A percentile compares a stretch with the other conserved stretches of the same genome.
These are phyloP conservation scores for Ceratocystis albifundus DNA, from an alignment of 2,329 filamentous ascomycete species.

Conservation along the genomic window DNA sequence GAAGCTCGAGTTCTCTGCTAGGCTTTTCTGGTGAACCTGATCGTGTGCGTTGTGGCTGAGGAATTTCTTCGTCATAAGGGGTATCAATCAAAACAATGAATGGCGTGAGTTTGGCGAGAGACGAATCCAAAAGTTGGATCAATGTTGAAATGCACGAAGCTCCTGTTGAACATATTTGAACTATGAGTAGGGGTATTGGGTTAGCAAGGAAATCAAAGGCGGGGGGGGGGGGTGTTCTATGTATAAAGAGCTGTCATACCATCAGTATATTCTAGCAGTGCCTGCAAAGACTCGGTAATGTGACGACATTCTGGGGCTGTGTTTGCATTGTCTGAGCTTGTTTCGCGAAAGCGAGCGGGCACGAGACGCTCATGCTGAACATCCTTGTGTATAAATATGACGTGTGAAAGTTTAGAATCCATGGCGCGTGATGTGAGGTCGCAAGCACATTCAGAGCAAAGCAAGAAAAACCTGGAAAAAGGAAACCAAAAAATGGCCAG, in stretches of 20 bases:
- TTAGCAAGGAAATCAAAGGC: slow-evolving; percentile 24
- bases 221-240: slow-evolving; percentile 2
- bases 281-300: slow-evolving; percentile 37
- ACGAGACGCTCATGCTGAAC: slow-evolving; percentile 39
- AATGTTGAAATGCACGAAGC: slow-evolving; percentile 43
- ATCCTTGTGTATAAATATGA: slow-evolving; percentile 49
- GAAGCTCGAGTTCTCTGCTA: slow-evolving; percentile 31
- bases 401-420: slow-evolving; percentile 46
- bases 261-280: slow-evolving; percentile 45
- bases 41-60: slow-evolving; percentile 29
- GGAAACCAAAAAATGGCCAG: neutral
- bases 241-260: slow-evolving; percentile 33
- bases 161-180: slow-evolving; percentile 44
- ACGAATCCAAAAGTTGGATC: slow-evolving; percentile 40
- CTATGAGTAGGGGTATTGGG: slow-evolving; percentile 30
- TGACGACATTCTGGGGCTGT: slow-evolving; percentile 32
- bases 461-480: slow-evolving; percentile 29
- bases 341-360: slow-evolving; percentile 26
- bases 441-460: slow-evolving; percentile 26
- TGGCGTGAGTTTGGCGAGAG: slow-evolving; percentile 34
- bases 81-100: slow-evolving; percentile 48
- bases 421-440: slow-evolving; percentile 38
- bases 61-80: slow-evolving; percentile 39
- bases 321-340: slow-evolving; percentile 26
- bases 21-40: slow-evolving; percentile 38